phyloP scores from a whole-genome alignment of 2,329 filamentous ascomycete genomes.

The Hypoxylon sp. region DNA sequence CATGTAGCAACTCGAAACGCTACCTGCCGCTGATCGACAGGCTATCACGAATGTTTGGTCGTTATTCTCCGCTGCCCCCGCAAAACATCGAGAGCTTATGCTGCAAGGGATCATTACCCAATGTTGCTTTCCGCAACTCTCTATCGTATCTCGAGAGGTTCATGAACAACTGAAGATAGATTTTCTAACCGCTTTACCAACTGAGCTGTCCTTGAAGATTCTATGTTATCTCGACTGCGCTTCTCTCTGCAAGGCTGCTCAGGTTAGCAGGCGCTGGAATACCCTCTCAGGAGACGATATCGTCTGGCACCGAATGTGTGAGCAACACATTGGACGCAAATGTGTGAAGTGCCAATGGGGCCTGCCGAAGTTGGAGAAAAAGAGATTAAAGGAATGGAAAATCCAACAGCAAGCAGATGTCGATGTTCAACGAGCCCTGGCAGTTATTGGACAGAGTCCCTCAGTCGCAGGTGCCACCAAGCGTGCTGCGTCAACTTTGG shows the following conservation, averaged over 20 bases:
- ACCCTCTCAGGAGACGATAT: conserved; percentile 95
- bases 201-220: conserved; percentile 94
- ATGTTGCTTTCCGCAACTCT: conserved; percentile 97
- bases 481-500: conserved; percentile 52
- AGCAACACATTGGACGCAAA: conserved; percentile 86
- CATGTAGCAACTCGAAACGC: conserved; percentile 80
- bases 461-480: conserved; percentile 52
- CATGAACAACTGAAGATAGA: conserved; percentile 98
- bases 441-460: conserved; percentile 26
- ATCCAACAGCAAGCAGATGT: conserved; percentile 79
- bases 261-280: conserved; percentile 92
- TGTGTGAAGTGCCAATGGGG: conserved; percentile 97
- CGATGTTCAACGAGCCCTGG: conserved; percentile 53
- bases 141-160: conserved; percentile 90
- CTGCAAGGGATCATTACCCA: conserved; percentile 95
- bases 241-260: conserved; percentile 94
- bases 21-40: conserved; percentile 89
- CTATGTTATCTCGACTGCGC: conserved; percentile 93
- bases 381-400: conserved; percentile 88
- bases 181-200: conserved; percentile 89
- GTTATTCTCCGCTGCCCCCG: conserved; percentile 93
- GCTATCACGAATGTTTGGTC: conserved; percentile 98
- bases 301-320: conserved; percentile 98
- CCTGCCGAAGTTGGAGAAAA: conserved; percentile 88
- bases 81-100: conserved; percentile 96